Evolutionary conservation across 2,329 filamentous ascomycete genomes (phyloP).

Genomic region (Hypoxylon sp.): DNA sequence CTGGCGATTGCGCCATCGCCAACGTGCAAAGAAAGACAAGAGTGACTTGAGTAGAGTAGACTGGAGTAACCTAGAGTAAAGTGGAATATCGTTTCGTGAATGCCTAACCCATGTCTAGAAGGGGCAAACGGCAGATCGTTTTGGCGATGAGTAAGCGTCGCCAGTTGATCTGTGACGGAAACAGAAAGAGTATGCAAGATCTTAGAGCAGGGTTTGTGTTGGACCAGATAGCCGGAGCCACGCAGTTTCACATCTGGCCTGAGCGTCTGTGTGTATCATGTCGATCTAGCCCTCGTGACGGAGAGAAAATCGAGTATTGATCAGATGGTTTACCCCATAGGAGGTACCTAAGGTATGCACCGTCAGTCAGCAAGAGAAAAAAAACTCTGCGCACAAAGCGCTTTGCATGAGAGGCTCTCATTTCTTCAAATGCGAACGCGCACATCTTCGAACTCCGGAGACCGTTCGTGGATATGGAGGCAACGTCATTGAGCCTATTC

Average conservation of each 20-base stretch:
- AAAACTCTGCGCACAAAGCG: not conserved
- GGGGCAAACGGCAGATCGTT: not conserved
- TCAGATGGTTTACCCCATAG: not conserved
- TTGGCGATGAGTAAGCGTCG: constrained; percentile 1
- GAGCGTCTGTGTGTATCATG: not conserved
- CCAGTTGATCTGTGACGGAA: not conserved
- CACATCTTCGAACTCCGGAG: not conserved
- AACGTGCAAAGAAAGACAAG: not conserved
- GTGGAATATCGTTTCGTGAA: not conserved
- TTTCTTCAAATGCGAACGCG: not conserved
- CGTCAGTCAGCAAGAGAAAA: not conserved
- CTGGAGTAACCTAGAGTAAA: not conserved
- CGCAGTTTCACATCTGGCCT: not conserved
- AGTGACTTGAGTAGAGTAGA: not conserved
- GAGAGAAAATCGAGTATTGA: not conserved
- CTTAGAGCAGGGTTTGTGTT: not conserved
- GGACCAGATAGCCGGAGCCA: constrained; percentile 1
- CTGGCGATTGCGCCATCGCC: not conserved
- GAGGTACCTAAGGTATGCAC: not conserved
- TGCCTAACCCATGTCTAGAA: not conserved
- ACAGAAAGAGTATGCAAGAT: not conserved
- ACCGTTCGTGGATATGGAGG: not conserved
- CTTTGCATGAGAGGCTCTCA: not conserved
- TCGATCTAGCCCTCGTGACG: not conserved
- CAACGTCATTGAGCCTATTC: not conserved